Evolutionary conservation across 2,329 filamentous ascomycete genomes (phyloP).

Genomic region (Calonectria pseudoturangicola): DNA sequence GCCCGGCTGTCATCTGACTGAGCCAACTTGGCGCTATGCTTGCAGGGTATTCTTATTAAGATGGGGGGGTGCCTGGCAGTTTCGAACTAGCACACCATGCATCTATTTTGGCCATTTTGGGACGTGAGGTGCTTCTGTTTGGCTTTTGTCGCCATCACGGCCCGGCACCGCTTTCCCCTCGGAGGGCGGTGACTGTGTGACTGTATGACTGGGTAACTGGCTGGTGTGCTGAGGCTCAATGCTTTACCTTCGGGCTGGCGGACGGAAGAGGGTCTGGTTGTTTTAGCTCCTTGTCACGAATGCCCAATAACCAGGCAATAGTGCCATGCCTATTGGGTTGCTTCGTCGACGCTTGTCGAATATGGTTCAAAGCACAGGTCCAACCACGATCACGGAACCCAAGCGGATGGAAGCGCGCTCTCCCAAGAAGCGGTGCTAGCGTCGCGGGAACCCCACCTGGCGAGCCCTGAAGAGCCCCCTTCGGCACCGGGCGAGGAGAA

Average conservation of each 20-base stretch:
- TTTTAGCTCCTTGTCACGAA: constrained; percentile 17
- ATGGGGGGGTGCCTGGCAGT: constrained; percentile 46
- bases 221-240: constrained; percentile 5
- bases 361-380: constrained; percentile 42
- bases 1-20: constrained; percentile 48
- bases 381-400: constrained; percentile 29
- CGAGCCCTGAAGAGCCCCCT: constrained; percentile 33
- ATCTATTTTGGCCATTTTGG: constrained; percentile 34
- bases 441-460: constrained; percentile 36
- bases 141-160: constrained; percentile 26
- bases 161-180: constrained; percentile 20
- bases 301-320: constrained; percentile 26
- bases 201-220: too few relatives aligned
- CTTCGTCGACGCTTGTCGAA: constrained; percentile 27
- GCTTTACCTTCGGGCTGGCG: not conserved
- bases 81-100: constrained; percentile 12
- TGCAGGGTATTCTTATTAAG: constrained; percentile 33
- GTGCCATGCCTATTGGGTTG: constrained; percentile 7
- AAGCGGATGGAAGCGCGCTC: constrained; percentile 22
- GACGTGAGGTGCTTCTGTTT: constrained; percentile 39
- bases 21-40: constrained; percentile 18
- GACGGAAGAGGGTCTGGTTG: constrained; percentile 1
- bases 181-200: not conserved
- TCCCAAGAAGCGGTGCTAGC: constrained; percentile 47
- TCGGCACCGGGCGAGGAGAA: constrained; percentile 49